phyloP scores from a whole-genome alignment of 768 basidiomycete species.

The Boletus reticuloceps region DNA sequence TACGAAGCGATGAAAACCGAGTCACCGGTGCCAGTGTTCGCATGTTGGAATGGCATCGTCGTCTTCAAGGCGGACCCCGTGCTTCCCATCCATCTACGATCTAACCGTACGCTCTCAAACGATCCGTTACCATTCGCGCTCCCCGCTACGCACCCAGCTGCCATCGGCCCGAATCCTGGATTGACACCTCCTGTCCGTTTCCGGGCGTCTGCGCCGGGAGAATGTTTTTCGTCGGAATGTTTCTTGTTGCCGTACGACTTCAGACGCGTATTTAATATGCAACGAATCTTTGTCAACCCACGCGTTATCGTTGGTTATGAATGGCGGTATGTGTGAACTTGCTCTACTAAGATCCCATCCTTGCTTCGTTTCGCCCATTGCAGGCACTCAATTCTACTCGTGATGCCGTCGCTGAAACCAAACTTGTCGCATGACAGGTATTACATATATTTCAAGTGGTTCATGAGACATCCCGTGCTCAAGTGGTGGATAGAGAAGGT shows the following conservation, averaged over 20 bases:
- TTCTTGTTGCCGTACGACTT: slow-evolving; percentile 44
- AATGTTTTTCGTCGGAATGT: slow-evolving; percentile 34
- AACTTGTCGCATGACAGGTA: slow-evolving; percentile 13
- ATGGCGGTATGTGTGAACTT: slow-evolving; percentile 27
- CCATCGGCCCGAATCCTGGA: slow-evolving; percentile 15
- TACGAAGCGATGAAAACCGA: slow-evolving; percentile 35
- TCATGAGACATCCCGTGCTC: slow-evolving; percentile 38
- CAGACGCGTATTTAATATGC: slow-evolving; percentile 37
- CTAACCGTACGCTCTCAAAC: slow-evolving; percentile 35
- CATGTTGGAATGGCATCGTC: slow-evolving; percentile 48
- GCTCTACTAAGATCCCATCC: no score
- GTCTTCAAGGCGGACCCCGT: slow-evolving; percentile 41
- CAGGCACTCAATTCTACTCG: background rate
- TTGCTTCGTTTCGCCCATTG: no score
- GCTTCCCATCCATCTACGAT: slow-evolving; percentile 38
- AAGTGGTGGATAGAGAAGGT: slow-evolving; percentile 41
- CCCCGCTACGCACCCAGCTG: slow-evolving; percentile 14
- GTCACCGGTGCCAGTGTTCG: slow-evolving; percentile 41
- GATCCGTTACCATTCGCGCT: slow-evolving; percentile 23
- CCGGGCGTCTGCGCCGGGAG: slow-evolving; percentile 13
- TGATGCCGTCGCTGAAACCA: background rate
- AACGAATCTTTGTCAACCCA: slow-evolving; percentile 38
- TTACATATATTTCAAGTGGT: slow-evolving; percentile 36
- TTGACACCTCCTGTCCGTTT: slow-evolving; percentile 16
- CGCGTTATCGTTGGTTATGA: slow-evolving; percentile 38